These are phyloP conservation scores for Geotrichum armillariae DNA, from an alignment of 1,139 yeast species.

Conservation along the genomic window DNA sequence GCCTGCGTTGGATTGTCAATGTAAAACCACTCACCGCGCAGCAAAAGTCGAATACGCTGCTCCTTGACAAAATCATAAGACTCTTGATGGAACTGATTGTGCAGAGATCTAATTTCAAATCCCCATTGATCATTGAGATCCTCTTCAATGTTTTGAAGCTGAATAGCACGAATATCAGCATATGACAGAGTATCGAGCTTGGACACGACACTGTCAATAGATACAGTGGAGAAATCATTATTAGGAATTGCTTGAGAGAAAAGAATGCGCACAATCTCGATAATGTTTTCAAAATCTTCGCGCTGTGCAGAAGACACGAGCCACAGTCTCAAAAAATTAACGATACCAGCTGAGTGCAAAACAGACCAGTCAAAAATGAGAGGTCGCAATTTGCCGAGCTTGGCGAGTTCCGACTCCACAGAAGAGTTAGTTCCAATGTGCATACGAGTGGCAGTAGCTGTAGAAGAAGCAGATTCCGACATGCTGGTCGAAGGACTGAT, in stretches of 20 bases:
- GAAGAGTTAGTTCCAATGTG: constrained; percentile 21
- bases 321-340: constrained; percentile 66
- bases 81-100: constrained; percentile 54
- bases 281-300: constrained; percentile 52
- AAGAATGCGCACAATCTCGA: constrained; percentile 43
- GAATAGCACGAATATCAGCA: constrained; percentile 55
- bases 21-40: constrained; percentile 85
- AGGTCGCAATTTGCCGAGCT: constrained; percentile 41
- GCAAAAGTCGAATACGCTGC: constrained; percentile 69
- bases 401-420: constrained; percentile 34
- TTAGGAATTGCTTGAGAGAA: constrained; percentile 38
- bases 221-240: constrained; percentile 27
- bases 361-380: constrained; percentile 56
- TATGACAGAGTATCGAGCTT: constrained; percentile 47
- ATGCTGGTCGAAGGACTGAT: constrained; percentile 19
- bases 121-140: constrained; percentile 40
- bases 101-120: constrained; percentile 48
- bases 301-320: constrained; percentile 59
- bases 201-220: constrained; percentile 28
- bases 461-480: constrained; percentile 19
- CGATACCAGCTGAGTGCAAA: constrained; percentile 56
- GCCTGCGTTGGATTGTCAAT: constrained; percentile 52
- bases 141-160: constrained; percentile 49
- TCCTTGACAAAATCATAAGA: constrained; percentile 76
- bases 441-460: constrained; percentile 12